Conservation (phyloP, 1,139 yeast species). For the Taphrina wiesneri region DNA sequence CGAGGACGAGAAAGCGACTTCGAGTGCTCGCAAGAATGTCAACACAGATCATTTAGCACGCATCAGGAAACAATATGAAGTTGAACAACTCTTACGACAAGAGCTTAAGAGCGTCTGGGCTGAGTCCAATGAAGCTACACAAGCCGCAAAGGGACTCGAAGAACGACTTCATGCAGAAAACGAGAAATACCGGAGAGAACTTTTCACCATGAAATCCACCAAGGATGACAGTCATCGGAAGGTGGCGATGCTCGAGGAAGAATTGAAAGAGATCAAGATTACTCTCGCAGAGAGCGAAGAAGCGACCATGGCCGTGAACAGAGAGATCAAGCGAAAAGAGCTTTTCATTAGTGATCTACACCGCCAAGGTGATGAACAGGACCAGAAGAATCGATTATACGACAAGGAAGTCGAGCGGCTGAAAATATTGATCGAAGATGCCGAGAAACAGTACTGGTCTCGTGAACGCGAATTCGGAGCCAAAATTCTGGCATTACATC, state of each 20-base stretch:
- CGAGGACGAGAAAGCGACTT: background rate
- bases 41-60: background rate
- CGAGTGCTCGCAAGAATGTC: background rate
- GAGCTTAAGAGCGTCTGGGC: background rate
- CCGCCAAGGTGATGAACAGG: background rate
- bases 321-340: slow-evolving; percentile 1
- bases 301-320: background rate
- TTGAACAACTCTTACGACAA: background rate
- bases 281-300: background rate
- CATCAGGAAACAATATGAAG: background rate
- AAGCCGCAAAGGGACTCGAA: background rate
- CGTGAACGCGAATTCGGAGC: slow-evolving; percentile 4
- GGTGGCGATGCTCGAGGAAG: background rate
- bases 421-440: background rate
- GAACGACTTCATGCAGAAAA: slow-evolving; percentile 1
- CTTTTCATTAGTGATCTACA: background rate
- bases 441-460: slow-evolving; percentile 1
- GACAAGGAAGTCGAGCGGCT: background rate
- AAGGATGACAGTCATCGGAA: background rate
- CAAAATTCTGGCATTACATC: background rate
- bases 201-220: background rate
- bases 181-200: background rate
- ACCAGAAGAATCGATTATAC: background rate
- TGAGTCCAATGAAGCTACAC: background rate
- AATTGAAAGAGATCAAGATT: background rate